A percentile compares a stretch with the other conserved stretches of the same genome.
These are phyloP conservation scores for Colletotrichum kahawae DNA, from an alignment of 2,329 filamentous ascomycete species.

Conservation along the genomic window DNA sequence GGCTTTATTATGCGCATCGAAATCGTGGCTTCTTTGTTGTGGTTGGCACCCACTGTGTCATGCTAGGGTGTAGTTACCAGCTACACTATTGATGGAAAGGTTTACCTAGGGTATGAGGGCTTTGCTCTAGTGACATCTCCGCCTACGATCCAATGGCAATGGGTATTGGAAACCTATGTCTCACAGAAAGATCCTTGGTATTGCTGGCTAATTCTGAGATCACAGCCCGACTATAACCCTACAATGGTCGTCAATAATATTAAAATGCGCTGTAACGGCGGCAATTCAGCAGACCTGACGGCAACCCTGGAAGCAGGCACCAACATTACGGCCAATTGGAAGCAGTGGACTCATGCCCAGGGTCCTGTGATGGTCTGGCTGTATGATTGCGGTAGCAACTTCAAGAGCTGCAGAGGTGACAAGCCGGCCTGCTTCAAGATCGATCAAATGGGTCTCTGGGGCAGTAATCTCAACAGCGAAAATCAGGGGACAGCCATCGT, in stretches of 20 bases:
- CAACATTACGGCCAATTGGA: constrained; percentile 55
- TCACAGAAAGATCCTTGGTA: not conserved
- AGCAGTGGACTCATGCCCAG: constrained; percentile 63
- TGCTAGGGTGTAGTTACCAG: constrained; percentile 48
- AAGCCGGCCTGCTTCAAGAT: constrained; percentile 65
- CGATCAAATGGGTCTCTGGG: constrained; percentile 55
- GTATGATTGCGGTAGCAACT: constrained; percentile 50
- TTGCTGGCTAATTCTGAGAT: not conserved
- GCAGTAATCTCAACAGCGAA: constrained; percentile 45
- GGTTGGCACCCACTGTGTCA: constrained; percentile 18
- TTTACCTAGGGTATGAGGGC: constrained; percentile 50
- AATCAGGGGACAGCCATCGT: constrained; percentile 55
- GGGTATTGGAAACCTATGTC: constrained; percentile 23
- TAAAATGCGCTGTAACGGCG: constrained; percentile 62
- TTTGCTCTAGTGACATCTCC: constrained; percentile 53
- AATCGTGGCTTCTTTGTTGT: not conserved
- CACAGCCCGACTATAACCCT: constrained; percentile 57
- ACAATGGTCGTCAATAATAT: constrained; percentile 51
- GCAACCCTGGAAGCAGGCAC: constrained; percentile 52
- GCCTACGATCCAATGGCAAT: constrained; percentile 62
- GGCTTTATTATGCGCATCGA: not conserved
- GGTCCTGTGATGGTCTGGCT: constrained; percentile 65
- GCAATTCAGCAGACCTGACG: constrained; percentile 48
- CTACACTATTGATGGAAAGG: constrained; percentile 50
- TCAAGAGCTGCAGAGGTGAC: constrained; percentile 55